Evolutionary conservation across 495 filamentous ascomycete species (phyloP), one percentile per base, ranked within the genome.

Genomic region (Trichoderma asperelloides): DNA sequence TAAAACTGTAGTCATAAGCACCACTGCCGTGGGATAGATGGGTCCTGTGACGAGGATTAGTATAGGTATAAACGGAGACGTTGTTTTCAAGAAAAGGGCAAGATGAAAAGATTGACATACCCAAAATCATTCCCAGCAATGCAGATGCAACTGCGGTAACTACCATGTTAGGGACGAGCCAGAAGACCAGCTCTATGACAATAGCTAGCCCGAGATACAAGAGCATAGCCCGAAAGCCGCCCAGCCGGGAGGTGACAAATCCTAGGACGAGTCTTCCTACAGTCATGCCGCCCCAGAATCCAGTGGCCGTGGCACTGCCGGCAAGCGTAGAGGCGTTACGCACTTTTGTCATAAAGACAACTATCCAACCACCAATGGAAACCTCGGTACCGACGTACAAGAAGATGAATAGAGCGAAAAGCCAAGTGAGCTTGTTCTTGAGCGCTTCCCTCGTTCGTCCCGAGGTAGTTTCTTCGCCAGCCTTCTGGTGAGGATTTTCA

Each of bases 211-310:
- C 67, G 7, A 89, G 78, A 70, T 96, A 88, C 12, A 78, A 71
- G 18, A 78, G 77, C 65, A 86, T 84, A n/a, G 83, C 83, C 21
- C 78, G 68, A 73, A 88, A 91, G 76, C 96, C 91, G 18, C 91
- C 92, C 51, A 95, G 75, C 6, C 77, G 79, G 37, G 85, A 85
- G 0, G 90, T 90, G 0, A 88, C 77, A 51, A 91, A 90, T 0
- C 86, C 86, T 45, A 96, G 79, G 12, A 88, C 66, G 68, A 96
- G 86, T 2, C 92, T 82, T 1, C 92, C 92, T 13, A 90, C 71
- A 12, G 90, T 93, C 45, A 96, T 83, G 40, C 91, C 91, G 3
- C 85, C 87, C 92, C 92, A 96, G 76, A 96, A 96, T 16, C 91
- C 91, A 0, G 89, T 86, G 8, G 87, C 91, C n/a, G 91, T 89